Evolutionary conservation across 306 rosid genomes (phyloP), one percentile per base, ranked within the genome.

Genomic region (Castanopsis chinensis): DNA sequence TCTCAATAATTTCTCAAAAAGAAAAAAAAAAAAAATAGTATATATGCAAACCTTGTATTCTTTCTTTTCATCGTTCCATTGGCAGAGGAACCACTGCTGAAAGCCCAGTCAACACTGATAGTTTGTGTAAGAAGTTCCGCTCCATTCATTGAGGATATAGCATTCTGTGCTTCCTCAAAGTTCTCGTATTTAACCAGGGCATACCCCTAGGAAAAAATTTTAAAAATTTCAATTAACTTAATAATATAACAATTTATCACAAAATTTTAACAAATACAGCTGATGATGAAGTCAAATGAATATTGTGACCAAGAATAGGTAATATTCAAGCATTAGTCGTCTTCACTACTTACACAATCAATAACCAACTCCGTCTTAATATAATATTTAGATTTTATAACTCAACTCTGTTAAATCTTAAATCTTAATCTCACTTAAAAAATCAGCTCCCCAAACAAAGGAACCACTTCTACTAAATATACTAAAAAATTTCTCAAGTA

Each of bases 41-140:
- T 15, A 30, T 18, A 64, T 13, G 72, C 72, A 72, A 80, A 95
- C 99, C 99, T 95, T 10, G 83, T 74, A 72, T 90, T 95, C 89
- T 90, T 94, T 86, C 92, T 92, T 84, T 86, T 87, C 68, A 83
- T 63, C 4, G 96, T 60, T 65, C 91, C 97, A 65, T 91, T 92
- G 67, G 93, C 85, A 82, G 80, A 82, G 74, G 98, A 93, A 81
- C 99, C 98, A 79, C 91, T 92, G 87, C 96, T 95, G 83, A 95
- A 95, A 63, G 99, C 97, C 99, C 99, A 95, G 74, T 95, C 99
- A 72, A 93, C 99, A 63, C 51, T 81, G 72, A 95, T 73, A 68
- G 82, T 84, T 84, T 93, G 98, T 8, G 92, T 88, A 55, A 95
- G 97, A 61, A 95, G 87, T 74, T 82, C 91, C 79, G 92, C 82